Evolutionary conservation across 1,284 basidiomycete genomes (phyloP), one percentile per base, ranked within the genome.

Genomic region (Heliocybe sulcata): DNA sequence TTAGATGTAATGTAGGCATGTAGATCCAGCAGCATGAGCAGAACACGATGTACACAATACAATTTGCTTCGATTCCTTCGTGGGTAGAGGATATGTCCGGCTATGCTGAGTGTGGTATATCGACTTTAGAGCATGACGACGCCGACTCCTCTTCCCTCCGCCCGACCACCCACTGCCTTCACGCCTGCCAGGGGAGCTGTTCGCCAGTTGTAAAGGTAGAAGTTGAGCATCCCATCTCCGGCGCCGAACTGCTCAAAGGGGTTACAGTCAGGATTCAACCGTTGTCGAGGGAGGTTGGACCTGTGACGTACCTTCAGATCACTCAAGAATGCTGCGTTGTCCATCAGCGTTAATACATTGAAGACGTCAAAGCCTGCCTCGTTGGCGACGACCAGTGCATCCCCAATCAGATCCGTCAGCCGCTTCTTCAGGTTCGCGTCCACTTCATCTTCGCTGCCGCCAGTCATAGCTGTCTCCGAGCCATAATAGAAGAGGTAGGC

Each of bases 401-500:
- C 94, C 12, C 79, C 75, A 31, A 95, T 77, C 54, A 99, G 75
- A 4, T 77, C 77, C 55, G 82, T 76, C 57, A 99, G 72, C 26
- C 95, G 81, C 57, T 77, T 75, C 67, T 87, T 89, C 54, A 98
- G 69, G 25, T 69, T 72, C 14, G 74, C 77, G 55, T 83, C 81
- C 26, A 80, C 76, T 56, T 89, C 86, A 20, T 79, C 74, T 2
- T 70, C 74, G 31, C 79, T 74, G 9, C 25, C 47, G 14, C 22
- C 14, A 29, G 22, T 4, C 3, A 25, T 6, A 22, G 47, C 47
- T 6, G 47, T 49, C 54, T 84, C 82, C 6, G 85, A 85, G 20
- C 84, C 92, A 63, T 96, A 96, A 72, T 96, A 97, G 69, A 85
- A 97, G n/a, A 97, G 76, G 69, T 97, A 97, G 6, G 92, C 94